These are phyloP conservation scores for Mortierella sp. DNA, from an alignment of 371 early-diverging fungal genomes.

Conservation along the genomic window DNA sequence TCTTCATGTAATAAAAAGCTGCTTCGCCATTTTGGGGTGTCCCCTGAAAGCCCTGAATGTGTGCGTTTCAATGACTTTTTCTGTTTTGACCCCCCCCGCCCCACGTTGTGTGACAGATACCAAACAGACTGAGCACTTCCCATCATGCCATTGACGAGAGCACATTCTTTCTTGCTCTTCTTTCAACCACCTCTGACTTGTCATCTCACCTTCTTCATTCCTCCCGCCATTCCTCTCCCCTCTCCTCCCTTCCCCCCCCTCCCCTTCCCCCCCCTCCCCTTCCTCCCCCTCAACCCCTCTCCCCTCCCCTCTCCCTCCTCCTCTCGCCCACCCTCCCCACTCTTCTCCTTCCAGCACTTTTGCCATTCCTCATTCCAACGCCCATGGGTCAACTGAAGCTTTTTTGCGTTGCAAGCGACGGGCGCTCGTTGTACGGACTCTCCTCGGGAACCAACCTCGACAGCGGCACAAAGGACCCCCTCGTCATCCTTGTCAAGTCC, in stretches of 20 bases:
- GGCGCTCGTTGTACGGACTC: slow-evolving; percentile 2
- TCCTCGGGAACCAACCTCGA: background rate
- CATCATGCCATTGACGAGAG: no score
- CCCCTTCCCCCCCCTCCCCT: background rate
- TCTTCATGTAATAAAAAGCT: no score
- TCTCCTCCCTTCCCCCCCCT: background rate
- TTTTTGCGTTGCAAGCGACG: slow-evolving; percentile 2
- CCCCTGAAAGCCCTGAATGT: no score
- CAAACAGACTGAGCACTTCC: no score
- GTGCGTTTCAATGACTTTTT: no score
- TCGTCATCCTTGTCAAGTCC: slow-evolving; percentile 7
- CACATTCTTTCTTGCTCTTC: no score
- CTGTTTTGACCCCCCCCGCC: no score
- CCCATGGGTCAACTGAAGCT: slow-evolving; percentile 6
- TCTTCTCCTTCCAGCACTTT: background rate
- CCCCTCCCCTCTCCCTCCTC: background rate
- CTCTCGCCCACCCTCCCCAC: background rate
- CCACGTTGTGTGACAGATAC: no score
- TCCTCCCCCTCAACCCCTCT: background rate
- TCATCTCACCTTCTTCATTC: no score
- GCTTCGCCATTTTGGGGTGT: no score
- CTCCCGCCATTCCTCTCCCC: background rate
- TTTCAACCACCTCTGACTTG: no score
- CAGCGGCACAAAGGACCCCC: background rate
- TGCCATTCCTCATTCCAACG: background rate